A percentile compares a stretch with the other conserved stretches of the same genome.
Evolutionary conservation across 2,329 filamentous ascomycete genomes (phyloP).

Genomic region (Botrytis aclada): DNA sequence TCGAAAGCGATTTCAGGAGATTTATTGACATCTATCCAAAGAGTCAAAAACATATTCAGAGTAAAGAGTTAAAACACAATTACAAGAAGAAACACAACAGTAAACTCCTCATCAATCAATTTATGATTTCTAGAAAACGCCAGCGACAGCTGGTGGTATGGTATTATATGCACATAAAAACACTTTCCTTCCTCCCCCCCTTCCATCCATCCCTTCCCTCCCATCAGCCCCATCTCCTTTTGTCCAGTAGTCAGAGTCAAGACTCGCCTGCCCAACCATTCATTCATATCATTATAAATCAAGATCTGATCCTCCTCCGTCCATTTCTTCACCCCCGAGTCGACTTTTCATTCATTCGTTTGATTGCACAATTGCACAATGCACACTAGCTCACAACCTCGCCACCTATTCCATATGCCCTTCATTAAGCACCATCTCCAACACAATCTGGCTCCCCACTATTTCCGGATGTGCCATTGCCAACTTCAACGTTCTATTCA

Average conservation of each 20-base stretch:
- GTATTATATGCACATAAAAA: conserved; percentile 15
- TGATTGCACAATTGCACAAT: too few species aligned
- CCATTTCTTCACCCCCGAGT: neutral
- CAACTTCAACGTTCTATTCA: conserved; percentile 80
- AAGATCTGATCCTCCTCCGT: neutral
- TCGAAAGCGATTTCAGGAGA: too few species aligned
- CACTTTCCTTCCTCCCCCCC: neutral
- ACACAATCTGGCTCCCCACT: conserved; percentile 78
- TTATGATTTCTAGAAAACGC: neutral
- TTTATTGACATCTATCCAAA: too few species aligned
- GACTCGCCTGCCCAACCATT: neutral
- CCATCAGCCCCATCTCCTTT: neutral
- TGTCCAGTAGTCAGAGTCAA: neutral
- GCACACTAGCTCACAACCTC: neutral
- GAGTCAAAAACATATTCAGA: neutral
- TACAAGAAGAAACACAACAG: neutral
- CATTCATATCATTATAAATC: neutral
- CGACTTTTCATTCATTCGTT: neutral
- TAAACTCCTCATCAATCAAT: neutral
- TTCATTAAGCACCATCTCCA: conserved; percentile 91
- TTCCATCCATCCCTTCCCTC: neutral
- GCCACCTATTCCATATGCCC: conserved; percentile 52
- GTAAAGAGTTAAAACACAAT: neutral
- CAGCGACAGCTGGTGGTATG: conserved; percentile 1
- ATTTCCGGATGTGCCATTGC: conserved; percentile 92